Evolutionary conservation across 2,329 filamentous ascomycete genomes (phyloP), one percentile per base, ranked within the genome.

Genomic region (Penicillium sp.): DNA sequence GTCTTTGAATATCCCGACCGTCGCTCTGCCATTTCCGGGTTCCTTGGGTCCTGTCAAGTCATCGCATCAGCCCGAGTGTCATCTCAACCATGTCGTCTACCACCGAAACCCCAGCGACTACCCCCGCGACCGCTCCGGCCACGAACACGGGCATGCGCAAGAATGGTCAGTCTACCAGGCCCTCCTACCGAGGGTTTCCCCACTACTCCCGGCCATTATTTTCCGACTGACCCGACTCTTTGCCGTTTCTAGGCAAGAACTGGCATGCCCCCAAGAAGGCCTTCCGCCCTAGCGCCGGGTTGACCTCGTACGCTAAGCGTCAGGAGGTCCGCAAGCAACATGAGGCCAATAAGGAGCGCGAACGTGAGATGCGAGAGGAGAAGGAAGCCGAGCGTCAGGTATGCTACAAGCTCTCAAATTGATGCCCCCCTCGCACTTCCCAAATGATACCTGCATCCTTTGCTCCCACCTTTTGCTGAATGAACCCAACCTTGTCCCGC

Each of bases 351-450:
- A 98, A 97, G 81, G 91, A 92, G 38, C 93, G 92, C 73, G 95
- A 98, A 80, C 93, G 91, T 79, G 93, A 97, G 78, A 87, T 99
- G 87, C 96, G 94, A 82, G 91, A 93, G 0, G 95, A 97, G 81
- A 97, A 96, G 80, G 93, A 96, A 75, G 86, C 89, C n/a, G 89
- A 90, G 77, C 85, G 92, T 79, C 83, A 94, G 83, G 93, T 95
- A 78, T 64, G 84, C 53, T 35, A 28, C 52, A 19, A 45, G 54
- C 30, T 8, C 30, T 8, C 8, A 33, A 8, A 38, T 26, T 38
- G 26, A 10, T n/a, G 28, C 35, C 26, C 6, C 22, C 22, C 13
- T 38, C 11, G 4, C 7, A 33, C 22, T n/a, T 4, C 8, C 35
- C 25, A n/a, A 22, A 26, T 6, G 4, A 42, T 53, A n/a, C 26